Percentiles rank a stretch among this genome's conserved stretches.
These are phyloP conservation scores for Fusarium metavorans DNA, from an alignment of 2,329 filamentous ascomycete genomes.

Conservation along the genomic window DNA sequence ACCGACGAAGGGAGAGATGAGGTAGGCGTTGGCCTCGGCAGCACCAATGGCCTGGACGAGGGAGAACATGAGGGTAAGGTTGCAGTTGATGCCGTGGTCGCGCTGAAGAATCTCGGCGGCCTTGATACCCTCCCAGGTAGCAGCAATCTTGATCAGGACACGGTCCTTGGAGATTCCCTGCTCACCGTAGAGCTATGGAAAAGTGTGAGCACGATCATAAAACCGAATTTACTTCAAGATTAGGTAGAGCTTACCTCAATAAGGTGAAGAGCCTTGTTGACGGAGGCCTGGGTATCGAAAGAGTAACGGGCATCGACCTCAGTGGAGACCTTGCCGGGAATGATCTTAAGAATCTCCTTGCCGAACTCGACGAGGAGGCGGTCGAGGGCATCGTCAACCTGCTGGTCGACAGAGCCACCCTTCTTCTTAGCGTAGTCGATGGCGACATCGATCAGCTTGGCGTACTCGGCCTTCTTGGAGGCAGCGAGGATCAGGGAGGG, in stretches of 20 bases:
- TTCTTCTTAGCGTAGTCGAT: conserved; percentile 86
- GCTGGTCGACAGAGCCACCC: conserved; percentile 76
- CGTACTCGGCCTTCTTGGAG: conserved; percentile 98
- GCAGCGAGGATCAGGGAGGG: conserved; percentile 98
- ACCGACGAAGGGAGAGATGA: conserved; percentile 99
- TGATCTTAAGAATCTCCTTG: conserved; percentile 95
- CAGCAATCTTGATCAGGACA: conserved; percentile 97
- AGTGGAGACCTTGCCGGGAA: conserved; percentile 98
- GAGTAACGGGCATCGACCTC: conserved; percentile 97
- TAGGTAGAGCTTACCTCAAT: conserved; percentile 77
- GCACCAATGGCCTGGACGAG: conserved; percentile 93
- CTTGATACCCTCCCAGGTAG: conserved; percentile 99
- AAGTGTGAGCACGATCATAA: conserved; percentile 6
- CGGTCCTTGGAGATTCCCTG: conserved; percentile 93
- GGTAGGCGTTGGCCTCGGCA: conserved; percentile 94
- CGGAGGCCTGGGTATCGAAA: conserved; percentile 91
- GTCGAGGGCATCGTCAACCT: conserved; percentile 93
- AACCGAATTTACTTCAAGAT: not conserved
- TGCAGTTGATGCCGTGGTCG: conserved; percentile 97
- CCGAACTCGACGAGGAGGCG: conserved; percentile 97
- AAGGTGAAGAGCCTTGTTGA: conserved; percentile 96
- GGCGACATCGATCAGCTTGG: conserved; percentile 87
- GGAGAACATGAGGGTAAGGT: conserved; percentile 99
- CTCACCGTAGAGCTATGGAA: conserved; percentile 88
- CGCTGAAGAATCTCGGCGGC: conserved; percentile 96